A percentile compares a stretch with the other conserved stretches of the same genome.
Evolutionary conservation across 2,329 filamentous ascomycete genomes (phyloP).

Genomic region (Tolypocladium guangdongense): DNA sequence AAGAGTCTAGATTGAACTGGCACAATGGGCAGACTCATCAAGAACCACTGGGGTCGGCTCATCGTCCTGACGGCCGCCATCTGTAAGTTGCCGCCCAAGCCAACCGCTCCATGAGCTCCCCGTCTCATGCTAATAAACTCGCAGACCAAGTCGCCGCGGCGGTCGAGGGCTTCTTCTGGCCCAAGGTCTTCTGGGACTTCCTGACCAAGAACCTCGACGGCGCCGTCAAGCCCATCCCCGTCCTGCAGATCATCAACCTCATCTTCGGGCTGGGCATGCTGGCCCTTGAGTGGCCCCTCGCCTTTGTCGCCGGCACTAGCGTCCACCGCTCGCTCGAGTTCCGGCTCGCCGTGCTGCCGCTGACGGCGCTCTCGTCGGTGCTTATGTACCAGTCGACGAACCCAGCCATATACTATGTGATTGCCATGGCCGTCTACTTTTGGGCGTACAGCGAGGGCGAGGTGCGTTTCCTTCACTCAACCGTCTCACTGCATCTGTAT

Average conservation of each 20-base stretch:
- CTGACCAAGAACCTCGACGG: slow-evolving; percentile 80
- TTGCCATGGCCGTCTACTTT: slow-evolving; percentile 81
- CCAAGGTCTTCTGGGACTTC: slow-evolving; percentile 98
- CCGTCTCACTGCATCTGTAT: too few relatives aligned
- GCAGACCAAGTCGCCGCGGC: slow-evolving; percentile 78
- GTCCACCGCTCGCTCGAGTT: slow-evolving; percentile 84
- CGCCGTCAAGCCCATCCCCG: slow-evolving; percentile 76
- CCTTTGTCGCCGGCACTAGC: slow-evolving; percentile 61
- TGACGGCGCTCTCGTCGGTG: slow-evolving; percentile 62
- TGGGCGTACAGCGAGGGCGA: slow-evolving; percentile 97
- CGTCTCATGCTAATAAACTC: not conserved
- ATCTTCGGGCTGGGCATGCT: slow-evolving; percentile 68
- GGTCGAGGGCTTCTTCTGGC: slow-evolving; percentile 90
- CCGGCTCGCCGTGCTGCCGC: slow-evolving; percentile 69
- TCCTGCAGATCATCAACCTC: slow-evolving; percentile 84
- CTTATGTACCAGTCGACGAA: slow-evolving; percentile 91
- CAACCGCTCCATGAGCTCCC: not conserved
- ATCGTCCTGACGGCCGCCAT: slow-evolving; percentile 77
- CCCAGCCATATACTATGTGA: slow-evolving; percentile 79
- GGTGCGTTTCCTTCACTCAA: slow-evolving; percentile 42
- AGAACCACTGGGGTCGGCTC: slow-evolving; percentile 97
- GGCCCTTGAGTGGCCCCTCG: slow-evolving; percentile 84
- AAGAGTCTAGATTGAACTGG: slow-evolving; percentile 1
- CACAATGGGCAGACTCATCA: slow-evolving; percentile 93
- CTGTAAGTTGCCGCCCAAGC: slow-evolving; percentile 41